Percentiles rank a stretch among this genome's conserved stretches.
Conservation (phyloP, 129 eudicot genomes). For the Pulicaria dysenterica region DNA sequence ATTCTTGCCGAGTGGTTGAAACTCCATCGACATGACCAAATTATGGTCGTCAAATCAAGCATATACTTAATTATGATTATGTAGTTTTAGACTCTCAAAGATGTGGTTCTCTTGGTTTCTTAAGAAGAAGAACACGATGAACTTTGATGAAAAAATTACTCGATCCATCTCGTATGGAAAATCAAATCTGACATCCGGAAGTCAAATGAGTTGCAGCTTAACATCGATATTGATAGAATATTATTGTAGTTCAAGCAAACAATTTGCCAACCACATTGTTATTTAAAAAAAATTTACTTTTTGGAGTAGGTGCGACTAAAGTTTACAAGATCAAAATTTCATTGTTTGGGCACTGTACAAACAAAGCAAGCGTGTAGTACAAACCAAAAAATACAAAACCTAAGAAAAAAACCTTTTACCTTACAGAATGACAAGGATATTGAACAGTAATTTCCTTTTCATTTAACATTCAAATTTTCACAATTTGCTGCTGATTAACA, state of each 20-base stretch:
- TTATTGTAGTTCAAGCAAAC: constrained; percentile 8
- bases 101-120: constrained; percentile 11
- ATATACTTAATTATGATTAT: background rate
- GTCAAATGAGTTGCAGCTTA: constrained; percentile 18
- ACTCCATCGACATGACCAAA: constrained; percentile 8
- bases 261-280: background rate
- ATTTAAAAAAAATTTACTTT: background rate
- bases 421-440: constrained; percentile 8
- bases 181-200: background rate
- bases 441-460: background rate
- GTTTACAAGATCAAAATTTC: constrained; percentile 29
- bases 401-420: constrained; percentile 10
- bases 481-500: background rate
- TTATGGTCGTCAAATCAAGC: background rate
- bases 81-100: background rate
- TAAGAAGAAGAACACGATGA: background rate
- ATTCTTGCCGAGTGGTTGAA: background rate
- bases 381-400: constrained; percentile 13
- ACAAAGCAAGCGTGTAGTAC: constrained; percentile 26
- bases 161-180: too few relatives aligned
- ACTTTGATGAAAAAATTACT: background rate
- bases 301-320: background rate
- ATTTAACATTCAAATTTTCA: constrained; percentile 3
- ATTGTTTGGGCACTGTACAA: constrained; percentile 24
- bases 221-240: constrained; percentile 7